phyloP scores from a whole-genome alignment of 1,284 basidiomycete species.

The Apiotrichum sp. region DNA sequence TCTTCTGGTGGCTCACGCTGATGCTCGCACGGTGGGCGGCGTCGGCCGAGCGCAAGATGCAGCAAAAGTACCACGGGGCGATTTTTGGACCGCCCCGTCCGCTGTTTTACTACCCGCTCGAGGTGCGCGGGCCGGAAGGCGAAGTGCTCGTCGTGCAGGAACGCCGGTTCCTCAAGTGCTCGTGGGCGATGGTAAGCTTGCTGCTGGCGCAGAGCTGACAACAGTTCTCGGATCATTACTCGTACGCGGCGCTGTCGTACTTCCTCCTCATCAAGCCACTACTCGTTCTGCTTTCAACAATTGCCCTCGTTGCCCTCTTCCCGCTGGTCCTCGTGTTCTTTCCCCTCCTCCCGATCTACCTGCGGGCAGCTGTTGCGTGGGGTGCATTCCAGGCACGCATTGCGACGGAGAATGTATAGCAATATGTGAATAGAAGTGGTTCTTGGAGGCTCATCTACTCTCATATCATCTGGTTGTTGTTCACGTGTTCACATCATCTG shows the following conservation, averaged over 20 bases:
- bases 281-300: constrained; percentile 38
- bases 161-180: constrained; percentile 38
- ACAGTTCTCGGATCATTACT: constrained; percentile 41
- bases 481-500: no score
- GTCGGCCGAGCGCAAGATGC: constrained; percentile 30
- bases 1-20: constrained; percentile 45
- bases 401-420: constrained; percentile 38
- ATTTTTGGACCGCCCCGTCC: neutral
- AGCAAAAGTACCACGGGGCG: constrained; percentile 1
- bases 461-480: no score
- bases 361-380: constrained; percentile 32
- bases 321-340: constrained; percentile 28
- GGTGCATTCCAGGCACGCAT: constrained; percentile 43
- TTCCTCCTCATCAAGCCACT: constrained; percentile 45
- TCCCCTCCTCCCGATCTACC: constrained; percentile 34
- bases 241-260: constrained; percentile 44
- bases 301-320: constrained; percentile 34
- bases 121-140: neutral
- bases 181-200: constrained; percentile 40
- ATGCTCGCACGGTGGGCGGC: constrained; percentile 42
- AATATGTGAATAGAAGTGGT: no score
- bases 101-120: constrained; percentile 34
- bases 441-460: no score
- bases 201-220: constrained; percentile 6
- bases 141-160: constrained; percentile 31